Evolutionary conservation across 1,139 yeast genomes (phyloP).

Genomic region (Candida frijolesensis): DNA sequence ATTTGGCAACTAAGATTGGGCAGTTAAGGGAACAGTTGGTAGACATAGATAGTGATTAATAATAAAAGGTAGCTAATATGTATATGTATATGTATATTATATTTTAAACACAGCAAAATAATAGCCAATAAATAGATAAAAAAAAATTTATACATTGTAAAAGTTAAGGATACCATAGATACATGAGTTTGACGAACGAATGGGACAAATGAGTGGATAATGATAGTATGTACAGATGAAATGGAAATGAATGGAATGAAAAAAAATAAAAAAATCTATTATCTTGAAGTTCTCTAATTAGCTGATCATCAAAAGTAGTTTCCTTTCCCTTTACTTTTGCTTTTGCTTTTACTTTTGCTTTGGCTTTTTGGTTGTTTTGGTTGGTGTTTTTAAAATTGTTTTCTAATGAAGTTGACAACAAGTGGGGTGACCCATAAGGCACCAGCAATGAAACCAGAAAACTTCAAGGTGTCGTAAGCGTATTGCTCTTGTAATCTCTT

Average conservation of each 20-base stretch:
- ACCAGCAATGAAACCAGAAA: constrained; percentile 72
- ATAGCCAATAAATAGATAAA: background rate
- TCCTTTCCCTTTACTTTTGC: background rate
- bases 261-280: background rate
- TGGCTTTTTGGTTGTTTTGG: background rate
- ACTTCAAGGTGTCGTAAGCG: constrained; percentile 64
- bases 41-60: constrained; percentile 29
- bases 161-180: background rate
- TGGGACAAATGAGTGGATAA: background rate
- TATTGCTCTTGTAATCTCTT: constrained; percentile 71
- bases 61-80: background rate
- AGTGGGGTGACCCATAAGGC: constrained; percentile 80
- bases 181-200: background rate
- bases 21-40: constrained; percentile 58
- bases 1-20: constrained; percentile 68
- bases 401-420: constrained; percentile 60
- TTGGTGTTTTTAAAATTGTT: constrained; percentile 44
- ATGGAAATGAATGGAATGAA: background rate
- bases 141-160: background rate
- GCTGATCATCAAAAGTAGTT: background rate
- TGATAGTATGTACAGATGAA: too few relatives aligned
- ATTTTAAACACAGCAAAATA: background rate
- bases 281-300: too few relatives aligned
- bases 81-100: background rate
- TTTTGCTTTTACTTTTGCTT: background rate